Evolutionary conservation across 208 protist genomes (phyloP), one percentile per base, ranked within the genome.

Genomic region (Dictyostelium gargantuum): DNA sequence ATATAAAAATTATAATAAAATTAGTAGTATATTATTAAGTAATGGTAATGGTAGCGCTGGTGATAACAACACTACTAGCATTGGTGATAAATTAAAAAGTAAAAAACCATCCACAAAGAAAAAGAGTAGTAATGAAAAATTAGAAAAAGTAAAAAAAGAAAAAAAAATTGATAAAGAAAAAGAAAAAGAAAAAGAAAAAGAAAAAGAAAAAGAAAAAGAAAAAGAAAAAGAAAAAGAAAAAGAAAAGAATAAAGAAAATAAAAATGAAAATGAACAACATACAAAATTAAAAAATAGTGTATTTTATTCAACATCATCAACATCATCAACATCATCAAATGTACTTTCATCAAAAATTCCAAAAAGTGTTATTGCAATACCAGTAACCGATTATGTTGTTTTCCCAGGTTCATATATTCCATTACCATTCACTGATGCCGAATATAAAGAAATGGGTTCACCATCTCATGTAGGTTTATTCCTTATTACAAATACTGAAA

Each of bases 371-470:
- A 35, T 66, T 38, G 58, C 11, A 66, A 35, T 66, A 35, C 58
- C 58, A 19, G 35, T 66, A 32, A 35, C 11, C 35, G 58, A 66
- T 35, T 66, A 21, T 66, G 58, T 66, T 19, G 26, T 66, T 21
- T 66, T 29, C 15, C 29, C 8, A 17, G 58, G 58, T 35, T 32
- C n/a, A 19, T 29, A 32, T 66, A 19, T 70, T 11, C 17, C 23
- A 32, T 21, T 46, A 17, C 29, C 70, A 50, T 54, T 89, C 2
- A 32, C 44, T 52, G 52, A 76, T 4, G 6, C 32, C 3, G 70
- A 89, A 10, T 79, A 70, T 38, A 89, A 54, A 52, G 35, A 42
- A 17, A 46, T 89, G 44, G 82, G 82, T 6, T 73, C 52, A 48
- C 82, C 82, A 70, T 54, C 13, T 21, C 32, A 89, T 15, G 13